phyloP scores from a whole-genome alignment of 192 early-diverging fungal species.

The Coemansia sp. region DNA sequence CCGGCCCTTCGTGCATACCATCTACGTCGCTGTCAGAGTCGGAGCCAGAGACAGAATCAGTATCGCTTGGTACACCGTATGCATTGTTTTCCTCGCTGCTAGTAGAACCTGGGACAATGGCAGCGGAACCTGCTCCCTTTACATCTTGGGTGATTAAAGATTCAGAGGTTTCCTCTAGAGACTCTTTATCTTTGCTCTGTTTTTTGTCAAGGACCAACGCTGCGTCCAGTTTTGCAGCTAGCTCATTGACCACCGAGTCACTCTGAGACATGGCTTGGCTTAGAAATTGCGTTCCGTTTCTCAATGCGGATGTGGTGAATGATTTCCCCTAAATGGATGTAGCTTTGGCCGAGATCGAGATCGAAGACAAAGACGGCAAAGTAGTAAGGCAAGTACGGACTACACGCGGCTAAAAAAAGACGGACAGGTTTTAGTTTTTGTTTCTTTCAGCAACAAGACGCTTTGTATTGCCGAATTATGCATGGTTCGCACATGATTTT shows the following conservation, averaged over 20 bases:
- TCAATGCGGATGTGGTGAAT: too few relatives aligned
- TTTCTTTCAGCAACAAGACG: too few relatives aligned
- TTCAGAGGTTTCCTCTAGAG: neutral
- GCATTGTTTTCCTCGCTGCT: conserved; percentile 6
- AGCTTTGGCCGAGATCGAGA: too few relatives aligned
- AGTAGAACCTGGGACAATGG: neutral
- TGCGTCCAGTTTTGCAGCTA: conserved; percentile 30
- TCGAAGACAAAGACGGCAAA: too few relatives aligned
- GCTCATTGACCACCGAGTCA: conserved; percentile 19
- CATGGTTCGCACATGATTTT: too few relatives aligned
- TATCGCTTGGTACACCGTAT: conserved; percentile 5
- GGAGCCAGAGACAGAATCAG: conserved; percentile 12
- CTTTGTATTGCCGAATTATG: too few relatives aligned
- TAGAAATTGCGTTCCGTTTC: too few relatives aligned
- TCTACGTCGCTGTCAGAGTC: conserved; percentile 8
- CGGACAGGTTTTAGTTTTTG: too few relatives aligned
- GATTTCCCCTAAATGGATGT: too few relatives aligned
- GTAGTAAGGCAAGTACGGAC: too few relatives aligned
- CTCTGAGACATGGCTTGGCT: conserved; percentile 1
- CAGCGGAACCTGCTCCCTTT: neutral
- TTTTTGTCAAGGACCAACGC: conserved; percentile 17
- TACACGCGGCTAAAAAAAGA: too few relatives aligned
- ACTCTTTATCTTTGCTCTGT: neutral
- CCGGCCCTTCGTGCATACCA: neutral
- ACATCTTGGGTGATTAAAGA: neutral